phyloP scores from a whole-genome alignment of 2,329 filamentous ascomycete genomes.

The Pseudohalonectria lignicola region DNA sequence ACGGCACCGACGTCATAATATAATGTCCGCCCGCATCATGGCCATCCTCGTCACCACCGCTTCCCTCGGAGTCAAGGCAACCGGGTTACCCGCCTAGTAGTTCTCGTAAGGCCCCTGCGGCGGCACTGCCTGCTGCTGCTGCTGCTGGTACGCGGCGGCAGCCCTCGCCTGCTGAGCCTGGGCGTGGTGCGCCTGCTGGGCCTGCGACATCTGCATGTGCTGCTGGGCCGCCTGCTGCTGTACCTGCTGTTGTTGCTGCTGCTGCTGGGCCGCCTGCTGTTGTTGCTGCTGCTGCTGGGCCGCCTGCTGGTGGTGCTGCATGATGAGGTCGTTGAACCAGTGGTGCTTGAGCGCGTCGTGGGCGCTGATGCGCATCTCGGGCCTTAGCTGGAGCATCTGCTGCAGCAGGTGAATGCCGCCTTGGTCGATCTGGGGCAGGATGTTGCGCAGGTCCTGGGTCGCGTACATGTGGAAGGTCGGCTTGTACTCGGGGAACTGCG shows the following conservation, averaged over 20 bases:
- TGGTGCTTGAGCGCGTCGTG: slow-evolving; percentile 78
- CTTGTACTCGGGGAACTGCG: slow-evolving; percentile 96
- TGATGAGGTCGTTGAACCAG: slow-evolving; percentile 74
- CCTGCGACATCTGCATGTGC: slow-evolving; percentile 13
- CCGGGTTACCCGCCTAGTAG: too few species aligned
- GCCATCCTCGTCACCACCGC: not conserved
- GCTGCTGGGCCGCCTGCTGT: slow-evolving; percentile 4
- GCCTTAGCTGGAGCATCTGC: slow-evolving; percentile 84
- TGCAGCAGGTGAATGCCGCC: slow-evolving; percentile 78
- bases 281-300: not conserved
- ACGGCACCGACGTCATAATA: not conserved
- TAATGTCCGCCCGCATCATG: not conserved
- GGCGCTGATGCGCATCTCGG: slow-evolving; percentile 84
- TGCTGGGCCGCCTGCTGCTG: slow-evolving; percentile 9
- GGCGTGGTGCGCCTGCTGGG: too few species aligned
- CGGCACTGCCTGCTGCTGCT: slow-evolving; percentile 1
- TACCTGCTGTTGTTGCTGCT: slow-evolving; percentile 2
- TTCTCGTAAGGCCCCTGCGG: slow-evolving; percentile 1
- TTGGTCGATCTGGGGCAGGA: slow-evolving; percentile 83
- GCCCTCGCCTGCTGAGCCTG: too few species aligned
- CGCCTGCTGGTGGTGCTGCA: slow-evolving; percentile 33
- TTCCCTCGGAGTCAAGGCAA: too few species aligned
- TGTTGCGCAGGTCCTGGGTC: slow-evolving; percentile 77
- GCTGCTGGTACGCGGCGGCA: too few species aligned
- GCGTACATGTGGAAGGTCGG: slow-evolving; percentile 87